These are phyloP conservation scores for Nymphaea thermarum DNA, from an alignment of 164 flowering plant species.

Conservation along the genomic window DNA sequence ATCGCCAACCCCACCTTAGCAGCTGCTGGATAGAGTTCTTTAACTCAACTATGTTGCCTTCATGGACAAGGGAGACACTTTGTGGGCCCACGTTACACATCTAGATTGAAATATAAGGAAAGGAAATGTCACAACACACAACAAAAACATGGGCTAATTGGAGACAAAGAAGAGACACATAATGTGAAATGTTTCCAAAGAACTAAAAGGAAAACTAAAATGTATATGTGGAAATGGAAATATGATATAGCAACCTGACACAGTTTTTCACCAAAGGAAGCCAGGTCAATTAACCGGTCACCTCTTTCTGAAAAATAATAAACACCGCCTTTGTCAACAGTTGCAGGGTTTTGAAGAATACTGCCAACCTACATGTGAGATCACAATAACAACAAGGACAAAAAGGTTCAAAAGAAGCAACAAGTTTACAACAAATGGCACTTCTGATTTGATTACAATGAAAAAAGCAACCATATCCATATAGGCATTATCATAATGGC, in stretches of 20 bases:
- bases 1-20: conserved; percentile 89
- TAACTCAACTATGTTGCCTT: conserved; percentile 55
- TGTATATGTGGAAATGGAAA: background rate
- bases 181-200: too few species aligned
- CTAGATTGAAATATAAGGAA: conserved; percentile 16
- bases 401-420: background rate
- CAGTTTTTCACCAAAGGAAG: conserved; percentile 70
- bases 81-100: conserved; percentile 40
- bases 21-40: conserved; percentile 65
- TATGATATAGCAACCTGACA: conserved; percentile 54
- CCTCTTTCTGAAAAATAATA: conserved; percentile 92
- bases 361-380: conserved; percentile 49
- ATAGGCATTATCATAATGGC: too few species aligned
- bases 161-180: background rate
- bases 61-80: conserved; percentile 39
- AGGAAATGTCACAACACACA: background rate
- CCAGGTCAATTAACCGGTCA: conserved; percentile 80
- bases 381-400: background rate
- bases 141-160: background rate
- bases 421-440: too few species aligned
- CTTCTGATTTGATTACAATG: too few species aligned
- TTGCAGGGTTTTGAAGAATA: conserved; percentile 51
- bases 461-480: too few species aligned
- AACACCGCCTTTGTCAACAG: conserved; percentile 64
- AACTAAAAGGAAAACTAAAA: too few species aligned